Evolutionary conservation across 768 basidiomycete species (phyloP), one percentile per base, ranked within the genome.

Genomic region (Cantharellus anzutake): DNA sequence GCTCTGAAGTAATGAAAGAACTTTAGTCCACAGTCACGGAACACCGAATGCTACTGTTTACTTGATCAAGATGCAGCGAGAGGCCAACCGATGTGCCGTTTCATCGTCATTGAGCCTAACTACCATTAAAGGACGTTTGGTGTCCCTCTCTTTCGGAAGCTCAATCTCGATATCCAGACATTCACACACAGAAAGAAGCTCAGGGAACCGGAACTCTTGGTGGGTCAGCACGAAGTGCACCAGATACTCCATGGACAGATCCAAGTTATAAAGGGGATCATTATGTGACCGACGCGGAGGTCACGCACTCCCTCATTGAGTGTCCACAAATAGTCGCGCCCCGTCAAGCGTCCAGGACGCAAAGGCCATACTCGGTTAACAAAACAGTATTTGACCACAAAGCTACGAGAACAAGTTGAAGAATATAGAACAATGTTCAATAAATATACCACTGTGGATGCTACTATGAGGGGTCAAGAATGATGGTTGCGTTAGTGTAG

Each of bases 51-150:
- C 44, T 59, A 59, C 44, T 53, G 59, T 58, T 56, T 41, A 70
- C 91, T 84, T 91, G 67, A 98, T 77, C 57, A 93, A 68, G 51
- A 94, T 81, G 65, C 89, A 87, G 64, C 94, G 73, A 60, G 75
- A 71, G 0, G 86, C 84, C 37, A 99, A 73, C n/a, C 78, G 68
- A 52, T 74, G 70, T 0, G 85, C 90, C 61, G 94, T 81, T 41
- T 81, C 78, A 64, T 90, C 90, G 37, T 74, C 68, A 29, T 80
- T 78, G 3, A 97, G 72, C 4, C 72, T 73, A 41, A 92, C 69
- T 51, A 86, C 71, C 78, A 89, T 82, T 70, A 84, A 90, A 2
- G 89, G 88, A 57, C 81, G 74, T 48, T 70, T 73, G 4, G 75
- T 70, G 70, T 83, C 80, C 60, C 71, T 68, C 63, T 76, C 75